Base-by-base conservation (phyloP, 2,329 filamentous ascomycete species). In the Fusarium sp. region DNA sequence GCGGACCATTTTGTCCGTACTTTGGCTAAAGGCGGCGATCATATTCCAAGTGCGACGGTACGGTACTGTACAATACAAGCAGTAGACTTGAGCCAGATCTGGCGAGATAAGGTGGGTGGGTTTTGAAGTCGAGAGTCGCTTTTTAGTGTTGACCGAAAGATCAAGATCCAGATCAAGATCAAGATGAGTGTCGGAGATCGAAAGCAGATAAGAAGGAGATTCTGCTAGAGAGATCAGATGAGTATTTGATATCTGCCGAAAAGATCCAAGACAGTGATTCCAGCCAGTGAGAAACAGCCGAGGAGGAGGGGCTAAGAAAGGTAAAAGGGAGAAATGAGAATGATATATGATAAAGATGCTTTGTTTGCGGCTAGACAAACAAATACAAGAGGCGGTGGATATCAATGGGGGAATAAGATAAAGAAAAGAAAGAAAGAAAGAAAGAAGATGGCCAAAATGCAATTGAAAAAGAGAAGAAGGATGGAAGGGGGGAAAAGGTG, bases 241-340 rank as follows among this genome's bases (percentile, higher is more conserved):
- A 72, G 68, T 66, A 47, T 49, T 71, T 64, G 55, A 72, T 71
- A 69, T 69, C 66, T 71, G 47, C 68, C 59, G 59, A 64, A 65
- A 49, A 50, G 53, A 60, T 57, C 50, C 54, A 57, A 45, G 64
- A 60, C 59, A 53, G 34, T 38, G 18, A 38, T 40, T 52, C 65
- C 51, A 71, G 64, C 68, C 68, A 71, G 68, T 71, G 42, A 71
- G 52, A 60, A 49, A 20, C 64, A 59, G 40, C 59, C 59, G 56
- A 69, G 53, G 66, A 59, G 52, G 59, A 66, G 68, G 46, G 55
- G 55, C 45, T 44, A 44, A 53, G 27, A 24, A 59, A 57, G 30
- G 61, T 46, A 27, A 30, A 71, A 52, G 52, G 38, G 46, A 45
- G 47, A 42, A 54, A 24, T 30, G 29, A 55, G 32, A 50, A 49